A percentile compares a stretch with the other conserved stretches of the same genome.
Evolutionary conservation across 306 rosid species (phyloP).

Genomic region (Inga laurina): DNA sequence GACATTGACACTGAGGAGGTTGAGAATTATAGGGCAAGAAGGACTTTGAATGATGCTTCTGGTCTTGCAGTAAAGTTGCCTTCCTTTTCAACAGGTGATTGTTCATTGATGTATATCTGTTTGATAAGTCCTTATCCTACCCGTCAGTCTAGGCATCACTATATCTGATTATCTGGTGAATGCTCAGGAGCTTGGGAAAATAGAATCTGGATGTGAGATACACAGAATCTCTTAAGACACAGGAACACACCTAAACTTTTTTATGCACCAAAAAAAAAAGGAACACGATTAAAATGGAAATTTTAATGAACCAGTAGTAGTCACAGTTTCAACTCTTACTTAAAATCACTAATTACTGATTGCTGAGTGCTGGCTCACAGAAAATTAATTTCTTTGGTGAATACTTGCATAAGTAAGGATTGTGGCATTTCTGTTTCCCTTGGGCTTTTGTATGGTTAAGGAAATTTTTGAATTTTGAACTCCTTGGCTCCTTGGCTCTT

Average conservation of each 20-base stretch:
- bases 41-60: slow-evolving; percentile 84
- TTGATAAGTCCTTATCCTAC: slow-evolving; percentile 25
- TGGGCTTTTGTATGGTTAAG: slow-evolving; percentile 1
- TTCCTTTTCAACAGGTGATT: slow-evolving; percentile 86
- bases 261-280: slow-evolving; percentile 3
- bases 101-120: slow-evolving; percentile 30
- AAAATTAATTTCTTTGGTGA: slow-evolving; percentile 9
- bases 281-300: background rate
- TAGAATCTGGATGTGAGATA: slow-evolving; percentile 12
- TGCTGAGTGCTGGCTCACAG: background rate
- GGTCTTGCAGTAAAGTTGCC: slow-evolving; percentile 84
- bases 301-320: slow-evolving; percentile 1
- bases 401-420: background rate
- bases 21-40: slow-evolving; percentile 56
- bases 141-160: slow-evolving; percentile 4
- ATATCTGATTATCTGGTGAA: background rate
- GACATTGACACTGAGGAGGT: slow-evolving; percentile 51
- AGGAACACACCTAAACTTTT: background rate
- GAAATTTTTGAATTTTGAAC: background rate
- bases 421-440: slow-evolving; percentile 8
- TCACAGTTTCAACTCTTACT: background rate
- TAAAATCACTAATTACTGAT: slow-evolving; percentile 7
- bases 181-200: background rate
- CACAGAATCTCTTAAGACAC: slow-evolving; percentile 13
- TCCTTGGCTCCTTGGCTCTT: background rate